Percentiles rank a stretch among this genome's conserved stretches.
Evolutionary conservation across 495 filamentous ascomycete genomes (phyloP).

Genomic region (Hyaloscypha finlandica): DNA sequence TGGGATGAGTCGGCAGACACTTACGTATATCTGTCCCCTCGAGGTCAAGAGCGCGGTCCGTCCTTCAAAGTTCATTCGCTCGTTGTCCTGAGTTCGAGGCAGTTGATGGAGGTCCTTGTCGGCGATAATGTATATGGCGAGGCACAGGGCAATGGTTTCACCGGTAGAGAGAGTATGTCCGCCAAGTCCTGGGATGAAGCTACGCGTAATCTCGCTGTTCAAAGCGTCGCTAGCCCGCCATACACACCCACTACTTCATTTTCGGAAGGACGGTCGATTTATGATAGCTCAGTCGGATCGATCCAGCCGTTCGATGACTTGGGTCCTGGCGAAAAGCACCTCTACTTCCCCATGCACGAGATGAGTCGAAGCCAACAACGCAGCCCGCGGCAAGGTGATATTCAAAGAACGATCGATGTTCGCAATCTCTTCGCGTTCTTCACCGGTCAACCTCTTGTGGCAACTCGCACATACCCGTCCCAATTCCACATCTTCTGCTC

Average conservation of each 20-base stretch:
- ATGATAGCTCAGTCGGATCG: constrained; percentile 31
- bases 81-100: constrained; percentile 68
- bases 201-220: constrained; percentile 43
- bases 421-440: constrained; percentile 94
- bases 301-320: constrained; percentile 38
- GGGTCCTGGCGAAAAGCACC: constrained; percentile 54
- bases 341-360: constrained; percentile 63
- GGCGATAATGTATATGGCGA: constrained; percentile 55
- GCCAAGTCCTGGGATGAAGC: constrained; percentile 36
- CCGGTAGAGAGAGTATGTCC: constrained; percentile 25
- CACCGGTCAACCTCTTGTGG: constrained; percentile 75
- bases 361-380: too few species aligned
- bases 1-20: constrained; percentile 87
- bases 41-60: constrained; percentile 60
- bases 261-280: constrained; percentile 18
- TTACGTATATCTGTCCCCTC: constrained; percentile 79
- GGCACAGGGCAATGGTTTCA: constrained; percentile 12
- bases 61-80: constrained; percentile 75
- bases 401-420: constrained; percentile 69
- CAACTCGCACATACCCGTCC: constrained; percentile 64
- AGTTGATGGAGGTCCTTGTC: constrained; percentile 67
- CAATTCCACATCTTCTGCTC: constrained; percentile 75
- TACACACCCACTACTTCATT: constrained; percentile 28
- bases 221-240: constrained; percentile 41
- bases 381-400: constrained; percentile 47